Conservation (phyloP, 768 basidiomycete species). For the Serendipita indica region DNA sequence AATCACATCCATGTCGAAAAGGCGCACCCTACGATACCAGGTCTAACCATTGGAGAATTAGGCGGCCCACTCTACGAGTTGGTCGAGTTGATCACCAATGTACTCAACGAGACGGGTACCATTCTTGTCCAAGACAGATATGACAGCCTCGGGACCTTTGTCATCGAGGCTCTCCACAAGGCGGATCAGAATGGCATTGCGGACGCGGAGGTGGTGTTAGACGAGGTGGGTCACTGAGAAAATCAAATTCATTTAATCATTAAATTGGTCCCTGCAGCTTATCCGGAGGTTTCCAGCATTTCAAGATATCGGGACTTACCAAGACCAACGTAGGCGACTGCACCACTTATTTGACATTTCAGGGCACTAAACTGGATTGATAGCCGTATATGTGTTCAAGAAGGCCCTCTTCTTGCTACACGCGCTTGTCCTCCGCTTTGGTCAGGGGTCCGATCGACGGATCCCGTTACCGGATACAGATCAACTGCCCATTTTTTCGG, state of each 20-base stretch:
- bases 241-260: not conserved
- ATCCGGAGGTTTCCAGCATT: conserved; percentile 69
- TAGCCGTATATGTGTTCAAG: conserved; percentile 81
- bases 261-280: conserved; percentile 31
- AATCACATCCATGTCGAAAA: conserved; percentile 47
- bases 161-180: conserved; percentile 50
- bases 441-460: conserved; percentile 33
- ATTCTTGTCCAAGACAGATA: conserved; percentile 47
- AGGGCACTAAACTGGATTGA: not conserved
- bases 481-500: conserved; percentile 52
- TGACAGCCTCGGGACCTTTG: conserved; percentile 57
- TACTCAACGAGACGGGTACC: conserved; percentile 58
- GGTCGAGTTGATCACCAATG: conserved; percentile 46
- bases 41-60: conserved; percentile 57
- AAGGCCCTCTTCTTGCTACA: conserved; percentile 76
- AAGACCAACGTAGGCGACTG: conserved; percentile 40
- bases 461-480: conserved; percentile 50
- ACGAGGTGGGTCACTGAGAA: conserved; percentile 34
- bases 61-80: conserved; percentile 62
- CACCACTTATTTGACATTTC: conserved; percentile 9
- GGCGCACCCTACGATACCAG: conserved; percentile 52
- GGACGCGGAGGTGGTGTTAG: conserved; percentile 44
- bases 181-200: conserved; percentile 26
- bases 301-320: conserved; percentile 54
- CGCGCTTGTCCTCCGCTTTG: conserved; percentile 53